phyloP scores from a whole-genome alignment of 768 basidiomycete genomes.

The Lentinula detonsa region DNA sequence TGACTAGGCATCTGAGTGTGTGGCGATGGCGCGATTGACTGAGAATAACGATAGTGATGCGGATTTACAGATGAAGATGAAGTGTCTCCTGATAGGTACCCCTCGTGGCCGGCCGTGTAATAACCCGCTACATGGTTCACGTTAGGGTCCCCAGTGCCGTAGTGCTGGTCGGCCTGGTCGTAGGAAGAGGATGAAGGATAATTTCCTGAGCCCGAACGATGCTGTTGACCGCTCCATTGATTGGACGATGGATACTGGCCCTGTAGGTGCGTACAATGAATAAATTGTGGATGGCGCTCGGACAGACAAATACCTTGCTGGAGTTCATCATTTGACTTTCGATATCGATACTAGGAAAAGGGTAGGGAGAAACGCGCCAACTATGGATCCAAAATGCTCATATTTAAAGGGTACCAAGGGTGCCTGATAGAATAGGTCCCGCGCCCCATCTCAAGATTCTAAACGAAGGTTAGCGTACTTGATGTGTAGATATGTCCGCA shows the following conservation, averaged over 20 bases:
- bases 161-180: constrained; percentile 17
- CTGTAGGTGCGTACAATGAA: constrained; percentile 22
- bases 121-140: not conserved
- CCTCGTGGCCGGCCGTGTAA: constrained; percentile 9
- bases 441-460: not conserved
- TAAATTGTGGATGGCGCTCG: constrained; percentile 16
- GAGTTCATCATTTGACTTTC: constrained; percentile 19
- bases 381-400: constrained; percentile 9
- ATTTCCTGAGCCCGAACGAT: constrained; percentile 17
- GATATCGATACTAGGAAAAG: constrained; percentile 16
- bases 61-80: constrained; percentile 19
- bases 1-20: constrained; percentile 25
- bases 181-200: constrained; percentile 14
- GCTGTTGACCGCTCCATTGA: constrained; percentile 33
- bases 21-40: constrained; percentile 11
- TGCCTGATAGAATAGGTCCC: constrained; percentile 7
- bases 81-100: constrained; percentile 24
- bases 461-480: constrained; percentile 4
- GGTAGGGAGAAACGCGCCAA: constrained; percentile 18
- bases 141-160: constrained; percentile 10
- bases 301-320: constrained; percentile 10
- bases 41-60: constrained; percentile 1
- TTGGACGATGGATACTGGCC: constrained; percentile 21
- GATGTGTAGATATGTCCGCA: constrained; percentile 2
- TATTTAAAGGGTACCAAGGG: constrained; percentile 8